These are phyloP conservation scores for Hippophae tibetana DNA, from an alignment of 306 rosid genomes.

Conservation along the genomic window DNA sequence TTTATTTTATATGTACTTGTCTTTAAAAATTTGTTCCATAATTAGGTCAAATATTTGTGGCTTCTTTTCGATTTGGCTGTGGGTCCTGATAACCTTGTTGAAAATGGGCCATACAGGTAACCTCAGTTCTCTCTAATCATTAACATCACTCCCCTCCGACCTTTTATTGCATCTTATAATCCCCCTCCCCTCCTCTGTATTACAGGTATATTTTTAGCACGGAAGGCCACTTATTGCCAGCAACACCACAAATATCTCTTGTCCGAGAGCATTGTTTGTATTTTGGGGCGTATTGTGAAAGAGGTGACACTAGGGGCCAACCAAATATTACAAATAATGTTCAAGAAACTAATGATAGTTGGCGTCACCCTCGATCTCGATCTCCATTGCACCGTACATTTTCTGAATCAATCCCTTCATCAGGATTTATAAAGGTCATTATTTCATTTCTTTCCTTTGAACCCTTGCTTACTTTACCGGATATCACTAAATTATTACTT, in stretches of 20 bases:
- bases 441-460: background rate
- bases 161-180: conserved; percentile 3
- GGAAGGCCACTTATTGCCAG: conserved; percentile 91
- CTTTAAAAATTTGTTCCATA: conserved; percentile 19
- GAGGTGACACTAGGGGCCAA: conserved; percentile 30
- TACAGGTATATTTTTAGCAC: conserved; percentile 85
- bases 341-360: conserved; percentile 53
- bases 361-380: conserved; percentile 22
- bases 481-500: too few relatives aligned
- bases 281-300: conserved; percentile 72
- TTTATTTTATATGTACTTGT: background rate
- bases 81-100: conserved; percentile 91
- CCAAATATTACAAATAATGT: conserved; percentile 35
- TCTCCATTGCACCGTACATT: conserved; percentile 32
- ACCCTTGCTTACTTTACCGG: background rate
- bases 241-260: conserved; percentile 78
- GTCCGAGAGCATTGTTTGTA: conserved; percentile 72
- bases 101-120: conserved; percentile 95
- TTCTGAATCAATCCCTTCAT: conserved; percentile 36
- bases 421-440: conserved; percentile 73
- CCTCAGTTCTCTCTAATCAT: conserved; percentile 18
- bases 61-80: conserved; percentile 95
- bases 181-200: conserved; percentile 6
- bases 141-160: conserved; percentile 10
- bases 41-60: conserved; percentile 92